Evolutionary conservation across 805 yeast species (phyloP).

Genomic region (Lipomyces sp.): DNA sequence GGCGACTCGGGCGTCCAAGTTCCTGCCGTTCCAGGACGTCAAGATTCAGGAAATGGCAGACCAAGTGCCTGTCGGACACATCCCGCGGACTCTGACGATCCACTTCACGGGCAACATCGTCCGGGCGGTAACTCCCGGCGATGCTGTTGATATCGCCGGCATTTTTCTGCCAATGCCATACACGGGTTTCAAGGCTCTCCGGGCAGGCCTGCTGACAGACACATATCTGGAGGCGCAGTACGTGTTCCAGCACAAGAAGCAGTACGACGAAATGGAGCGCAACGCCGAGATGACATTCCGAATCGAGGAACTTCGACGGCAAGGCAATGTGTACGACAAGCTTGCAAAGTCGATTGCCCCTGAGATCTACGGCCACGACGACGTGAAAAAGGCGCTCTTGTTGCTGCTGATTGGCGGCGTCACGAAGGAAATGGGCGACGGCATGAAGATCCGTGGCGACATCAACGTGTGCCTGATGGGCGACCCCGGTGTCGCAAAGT

Average conservation of each 20-base stretch:
- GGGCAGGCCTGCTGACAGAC: conserved; percentile 91
- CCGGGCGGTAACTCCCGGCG: conserved; percentile 88
- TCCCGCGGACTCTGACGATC: conserved; percentile 80
- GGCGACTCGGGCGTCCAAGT: conserved; percentile 94
- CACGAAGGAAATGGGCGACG: conserved; percentile 91
- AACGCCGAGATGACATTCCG: conserved; percentile 54
- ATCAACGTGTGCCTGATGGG: conserved; percentile 96
- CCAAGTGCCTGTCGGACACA: conserved; percentile 98
- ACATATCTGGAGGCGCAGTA: conserved; percentile 87
- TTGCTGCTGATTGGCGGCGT: conserved; percentile 91
- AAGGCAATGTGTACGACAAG: conserved; percentile 73
- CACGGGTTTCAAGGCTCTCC: conserved; percentile 89
- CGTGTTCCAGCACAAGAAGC: conserved; percentile 83
- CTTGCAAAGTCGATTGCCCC: conserved; percentile 93
- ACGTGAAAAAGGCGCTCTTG: conserved; percentile 86
- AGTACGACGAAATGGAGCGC: conserved; percentile 64
- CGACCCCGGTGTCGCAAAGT: conserved; percentile 99
- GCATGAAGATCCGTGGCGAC: conserved; percentile 96
- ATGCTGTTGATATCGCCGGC: conserved; percentile 88
- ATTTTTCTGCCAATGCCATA: conserved; percentile 91
- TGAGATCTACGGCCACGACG: conserved; percentile 91
- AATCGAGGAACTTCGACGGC: conserved; percentile 52
- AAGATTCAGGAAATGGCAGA: conserved; percentile 90
- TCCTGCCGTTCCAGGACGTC: conserved; percentile 91
- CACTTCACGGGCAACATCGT: conserved; percentile 93